These are phyloP conservation scores for Pleurotus tuber-regium DNA, from an alignment of 768 basidiomycete species.

Conservation along the genomic window DNA sequence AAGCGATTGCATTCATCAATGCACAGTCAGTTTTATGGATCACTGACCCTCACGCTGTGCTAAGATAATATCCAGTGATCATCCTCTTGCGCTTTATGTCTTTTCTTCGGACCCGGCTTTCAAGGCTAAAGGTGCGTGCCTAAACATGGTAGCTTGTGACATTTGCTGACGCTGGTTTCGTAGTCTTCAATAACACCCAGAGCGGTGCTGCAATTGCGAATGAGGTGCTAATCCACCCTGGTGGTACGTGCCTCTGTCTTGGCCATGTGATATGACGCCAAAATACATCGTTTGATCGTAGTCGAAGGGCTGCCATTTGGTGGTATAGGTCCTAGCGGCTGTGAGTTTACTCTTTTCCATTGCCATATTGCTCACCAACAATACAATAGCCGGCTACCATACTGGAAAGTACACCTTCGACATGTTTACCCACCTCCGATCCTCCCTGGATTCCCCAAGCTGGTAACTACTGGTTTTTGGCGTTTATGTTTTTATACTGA, in stretches of 20 bases:
- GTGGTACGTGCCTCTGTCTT: slow-evolving; percentile 34
- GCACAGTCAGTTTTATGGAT: slow-evolving; percentile 36
- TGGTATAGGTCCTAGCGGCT: slow-evolving; percentile 69
- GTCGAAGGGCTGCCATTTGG: slow-evolving; percentile 72
- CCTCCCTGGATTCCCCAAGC: slow-evolving; percentile 56
- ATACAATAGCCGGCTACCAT: slow-evolving; percentile 57
- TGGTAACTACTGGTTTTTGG: too few species aligned
- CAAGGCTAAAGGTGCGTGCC: slow-evolving; percentile 64
- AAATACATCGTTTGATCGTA: slow-evolving; percentile 16
- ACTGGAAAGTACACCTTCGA: slow-evolving; percentile 77
- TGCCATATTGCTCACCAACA: not conserved
- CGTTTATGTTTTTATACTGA: too few species aligned
- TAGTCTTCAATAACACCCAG: slow-evolving; percentile 67
- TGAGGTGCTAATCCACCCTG: slow-evolving; percentile 62
- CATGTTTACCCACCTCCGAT: slow-evolving; percentile 71
- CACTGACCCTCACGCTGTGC: not conserved
- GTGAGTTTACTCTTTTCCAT: slow-evolving; percentile 37
- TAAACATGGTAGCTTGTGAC: too few species aligned
- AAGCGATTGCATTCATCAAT: slow-evolving; percentile 69
- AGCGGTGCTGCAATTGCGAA: slow-evolving; percentile 73
- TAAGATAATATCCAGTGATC: slow-evolving; percentile 42
- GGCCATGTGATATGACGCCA: not conserved
- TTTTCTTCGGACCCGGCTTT: slow-evolving; percentile 60
- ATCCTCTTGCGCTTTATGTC: slow-evolving; percentile 76
- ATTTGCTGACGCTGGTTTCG: too few species aligned